Conservation (phyloP, 1,139 yeast species). For the Diutina sp. region DNA sequence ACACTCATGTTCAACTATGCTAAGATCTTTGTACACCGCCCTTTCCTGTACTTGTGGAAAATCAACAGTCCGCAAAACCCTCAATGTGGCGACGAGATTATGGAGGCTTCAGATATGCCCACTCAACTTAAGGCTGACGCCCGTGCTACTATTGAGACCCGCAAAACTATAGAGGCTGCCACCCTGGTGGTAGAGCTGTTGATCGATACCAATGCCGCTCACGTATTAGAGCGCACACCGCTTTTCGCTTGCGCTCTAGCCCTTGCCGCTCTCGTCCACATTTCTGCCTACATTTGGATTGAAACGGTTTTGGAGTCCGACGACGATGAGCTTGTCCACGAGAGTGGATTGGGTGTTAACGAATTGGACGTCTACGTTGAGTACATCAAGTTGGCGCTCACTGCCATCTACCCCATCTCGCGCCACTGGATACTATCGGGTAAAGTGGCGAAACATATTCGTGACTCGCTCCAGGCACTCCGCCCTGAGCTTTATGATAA, state of each 20-base stretch:
- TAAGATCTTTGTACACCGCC: conserved; percentile 37
- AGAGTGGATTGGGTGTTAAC: neutral
- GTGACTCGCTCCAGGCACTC: conserved; percentile 21
- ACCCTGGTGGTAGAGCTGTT: conserved; percentile 30
- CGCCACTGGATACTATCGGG: conserved; percentile 36
- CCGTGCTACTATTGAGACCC: conserved; percentile 32
- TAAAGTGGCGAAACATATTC: conserved; percentile 28
- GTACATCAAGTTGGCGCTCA: conserved; percentile 31
- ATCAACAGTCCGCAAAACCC: conserved; percentile 30
- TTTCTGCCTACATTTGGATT: conserved; percentile 38
- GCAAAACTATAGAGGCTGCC: conserved; percentile 39
- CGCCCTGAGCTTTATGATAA: conserved; percentile 16
- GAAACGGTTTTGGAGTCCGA: conserved; percentile 12
- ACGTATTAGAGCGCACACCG: conserved; percentile 30
- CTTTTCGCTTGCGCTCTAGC: conserved; percentile 39
- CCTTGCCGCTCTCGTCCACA: conserved; percentile 33
- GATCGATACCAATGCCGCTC: conserved; percentile 30
- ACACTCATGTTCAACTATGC: conserved; percentile 33
- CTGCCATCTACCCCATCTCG: conserved; percentile 33
- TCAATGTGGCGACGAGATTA: conserved; percentile 17
- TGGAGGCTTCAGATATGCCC: conserved; percentile 8
- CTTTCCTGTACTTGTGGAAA: conserved; percentile 37
- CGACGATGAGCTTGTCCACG: conserved; percentile 7
- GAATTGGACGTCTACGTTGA: conserved; percentile 32
- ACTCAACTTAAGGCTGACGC: conserved; percentile 12